These are phyloP conservation scores for Kappamyces sp. DNA, from an alignment of 192 early-diverging fungal species.

Conservation along the genomic window DNA sequence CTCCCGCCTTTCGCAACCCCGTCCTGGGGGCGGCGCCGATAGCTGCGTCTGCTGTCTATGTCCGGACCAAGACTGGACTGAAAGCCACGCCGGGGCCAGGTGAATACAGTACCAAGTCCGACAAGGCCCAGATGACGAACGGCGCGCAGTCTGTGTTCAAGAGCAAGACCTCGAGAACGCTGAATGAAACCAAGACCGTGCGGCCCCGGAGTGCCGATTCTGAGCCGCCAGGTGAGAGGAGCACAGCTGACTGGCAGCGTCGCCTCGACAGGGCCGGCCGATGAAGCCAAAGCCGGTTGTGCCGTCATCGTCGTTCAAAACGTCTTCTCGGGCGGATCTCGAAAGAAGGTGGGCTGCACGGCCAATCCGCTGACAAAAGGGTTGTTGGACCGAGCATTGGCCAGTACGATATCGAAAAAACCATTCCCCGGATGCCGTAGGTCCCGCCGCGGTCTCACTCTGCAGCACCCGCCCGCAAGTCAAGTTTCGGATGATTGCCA, in stretches of 20 bases:
- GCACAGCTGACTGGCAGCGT: too few species aligned
- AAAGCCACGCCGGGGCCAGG: constrained; percentile 24
- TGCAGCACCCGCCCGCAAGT: neutral
- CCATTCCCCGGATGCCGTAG: too few species aligned
- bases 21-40: constrained; percentile 5
- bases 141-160: constrained; percentile 32
- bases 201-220: constrained; percentile 24
- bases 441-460: too few species aligned
- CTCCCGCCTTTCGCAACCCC: constrained; percentile 33
- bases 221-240: too few species aligned
- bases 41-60: constrained; percentile 13
- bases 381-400: too few species aligned
- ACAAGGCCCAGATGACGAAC: neutral
- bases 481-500: neutral
- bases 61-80: constrained; percentile 17
- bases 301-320: too few species aligned
- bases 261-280: too few species aligned
- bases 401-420: too few species aligned
- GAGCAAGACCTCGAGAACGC: constrained; percentile 26
- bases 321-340: too few species aligned
- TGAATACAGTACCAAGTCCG: constrained; percentile 4
- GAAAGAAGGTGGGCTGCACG: too few species aligned
- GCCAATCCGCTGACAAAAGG: too few species aligned
- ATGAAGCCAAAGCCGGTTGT: too few species aligned
- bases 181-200: constrained; percentile 30